Evolutionary conservation across 1,284 basidiomycete genomes (phyloP).

Genomic region (Thecaphora frezii): DNA sequence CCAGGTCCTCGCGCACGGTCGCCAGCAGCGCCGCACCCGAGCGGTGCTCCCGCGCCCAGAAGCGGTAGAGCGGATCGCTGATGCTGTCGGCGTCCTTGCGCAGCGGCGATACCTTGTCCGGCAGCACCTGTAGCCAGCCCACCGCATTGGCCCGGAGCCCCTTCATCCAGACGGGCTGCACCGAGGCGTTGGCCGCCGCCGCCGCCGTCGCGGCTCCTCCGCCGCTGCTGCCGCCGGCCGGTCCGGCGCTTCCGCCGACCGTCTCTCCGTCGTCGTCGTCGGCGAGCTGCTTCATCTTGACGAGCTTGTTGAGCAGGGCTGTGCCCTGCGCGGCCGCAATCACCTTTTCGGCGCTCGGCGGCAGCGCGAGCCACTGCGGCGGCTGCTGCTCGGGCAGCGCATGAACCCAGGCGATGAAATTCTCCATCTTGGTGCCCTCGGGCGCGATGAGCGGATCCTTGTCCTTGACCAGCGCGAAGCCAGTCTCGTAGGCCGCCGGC

Average conservation of each 20-base stretch:
- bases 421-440: conserved; percentile 54
- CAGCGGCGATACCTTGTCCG: conserved; percentile 19
- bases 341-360: conserved; percentile 53
- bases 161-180: conserved; percentile 53
- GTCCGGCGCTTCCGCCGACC: conserved; percentile 4
- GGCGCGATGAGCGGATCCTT: conserved; percentile 45
- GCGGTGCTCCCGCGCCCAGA: conserved; percentile 56
- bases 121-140: conserved; percentile 41
- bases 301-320: conserved; percentile 46
- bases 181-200: conserved; percentile 14
- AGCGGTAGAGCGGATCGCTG: conserved; percentile 49
- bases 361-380: conserved; percentile 54
- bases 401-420: conserved; percentile 50
- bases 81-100: conserved; percentile 29
- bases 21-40: conserved; percentile 35
- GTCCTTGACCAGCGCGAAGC: conserved; percentile 49
- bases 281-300: conserved; percentile 49
- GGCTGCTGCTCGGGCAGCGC: conserved; percentile 56
- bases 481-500: conserved; percentile 49
- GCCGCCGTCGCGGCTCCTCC: not conserved
- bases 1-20: conserved; percentile 40
- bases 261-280: conserved; percentile 44
- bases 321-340: conserved; percentile 50
- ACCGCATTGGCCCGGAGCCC: conserved; percentile 38
- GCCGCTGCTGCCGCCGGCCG: not conserved